Conservation (phyloP, 441 rosid species). For the Cnidoscolus chayamansa region DNA sequence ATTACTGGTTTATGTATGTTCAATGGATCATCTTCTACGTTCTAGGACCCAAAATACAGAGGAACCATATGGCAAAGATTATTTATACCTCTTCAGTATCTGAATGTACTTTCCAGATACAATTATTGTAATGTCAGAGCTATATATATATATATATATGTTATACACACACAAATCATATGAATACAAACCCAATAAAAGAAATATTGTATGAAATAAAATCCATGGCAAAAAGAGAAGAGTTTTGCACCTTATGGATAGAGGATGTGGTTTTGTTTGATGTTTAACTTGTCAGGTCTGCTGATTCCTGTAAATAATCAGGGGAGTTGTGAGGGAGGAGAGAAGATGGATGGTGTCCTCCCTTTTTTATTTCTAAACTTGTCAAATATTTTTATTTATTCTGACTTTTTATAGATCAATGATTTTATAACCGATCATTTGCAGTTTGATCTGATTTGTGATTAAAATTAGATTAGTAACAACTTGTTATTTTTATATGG, state of each 20-base stretch:
- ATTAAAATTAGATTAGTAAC: constrained; percentile 10
- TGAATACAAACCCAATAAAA: too few relatives aligned
- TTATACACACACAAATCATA: too few relatives aligned
- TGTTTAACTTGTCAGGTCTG: neutral
- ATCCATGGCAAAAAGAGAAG: too few relatives aligned
- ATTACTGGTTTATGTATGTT: neutral
- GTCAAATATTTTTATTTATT: neutral
- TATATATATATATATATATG: too few relatives aligned
- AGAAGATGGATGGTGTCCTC: neutral
- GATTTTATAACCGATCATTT: constrained; percentile 14
- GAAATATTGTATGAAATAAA: too few relatives aligned
- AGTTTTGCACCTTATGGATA: constrained; percentile 8
- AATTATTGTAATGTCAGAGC: neutral
- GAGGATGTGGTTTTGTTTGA: constrained; percentile 10
- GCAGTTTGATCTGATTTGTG: neutral
- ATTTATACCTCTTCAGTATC: neutral
- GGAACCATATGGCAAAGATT: neutral
- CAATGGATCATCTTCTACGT: neutral
- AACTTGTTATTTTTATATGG: constrained; percentile 17
- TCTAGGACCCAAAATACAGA: neutral
- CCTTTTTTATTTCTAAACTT: neutral
- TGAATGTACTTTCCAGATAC: neutral
- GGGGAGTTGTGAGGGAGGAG: neutral
- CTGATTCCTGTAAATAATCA: constrained; percentile 2
- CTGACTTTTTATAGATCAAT: constrained; percentile 6